These are phyloP conservation scores for Hydnomerulius pinastri DNA, from an alignment of 768 basidiomycete genomes.

Conservation along the genomic window DNA sequence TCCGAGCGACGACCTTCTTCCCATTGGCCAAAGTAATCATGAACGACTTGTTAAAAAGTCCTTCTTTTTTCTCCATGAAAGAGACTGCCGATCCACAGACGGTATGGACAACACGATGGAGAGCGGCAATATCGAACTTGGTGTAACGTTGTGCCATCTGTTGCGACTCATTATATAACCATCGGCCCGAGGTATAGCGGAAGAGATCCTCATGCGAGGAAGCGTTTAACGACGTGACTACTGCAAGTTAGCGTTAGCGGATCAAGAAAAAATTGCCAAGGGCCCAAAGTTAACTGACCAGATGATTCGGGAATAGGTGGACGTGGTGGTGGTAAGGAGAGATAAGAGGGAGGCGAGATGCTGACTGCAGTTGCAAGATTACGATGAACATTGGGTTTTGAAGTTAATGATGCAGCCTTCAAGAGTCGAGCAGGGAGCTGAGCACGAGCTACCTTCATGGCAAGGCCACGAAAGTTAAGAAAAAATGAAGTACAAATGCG, in stretches of 20 bases:
- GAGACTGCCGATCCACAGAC: conserved; percentile 15
- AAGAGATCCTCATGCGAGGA: conserved; percentile 8
- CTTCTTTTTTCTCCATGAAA: conserved; percentile 17
- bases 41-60: conserved; percentile 14
- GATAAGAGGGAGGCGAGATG: conserved; percentile 13
- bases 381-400: conserved; percentile 1
- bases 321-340: conserved; percentile 9
- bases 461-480: conserved; percentile 8
- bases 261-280: neutral
- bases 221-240: conserved; percentile 1
- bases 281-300: neutral
- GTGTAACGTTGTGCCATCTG: conserved; percentile 15
- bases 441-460: conserved; percentile 9
- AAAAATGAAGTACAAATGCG: conserved; percentile 3
- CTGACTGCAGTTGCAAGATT: conserved; percentile 9
- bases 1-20: conserved; percentile 8
- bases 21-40: conserved; percentile 14
- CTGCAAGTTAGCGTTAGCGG: neutral
- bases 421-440: conserved; percentile 1
- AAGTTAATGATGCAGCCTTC: neutral
- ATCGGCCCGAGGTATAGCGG: conserved; percentile 21
- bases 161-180: conserved; percentile 30
- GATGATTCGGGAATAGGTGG: neutral
- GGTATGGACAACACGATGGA: conserved; percentile 13
- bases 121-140: conserved; percentile 19